Percentiles rank a stretch among this genome's conserved stretches.
phyloP scores from a whole-genome alignment of 192 early-diverging fungal species.

The Thamnidium elegans region DNA sequence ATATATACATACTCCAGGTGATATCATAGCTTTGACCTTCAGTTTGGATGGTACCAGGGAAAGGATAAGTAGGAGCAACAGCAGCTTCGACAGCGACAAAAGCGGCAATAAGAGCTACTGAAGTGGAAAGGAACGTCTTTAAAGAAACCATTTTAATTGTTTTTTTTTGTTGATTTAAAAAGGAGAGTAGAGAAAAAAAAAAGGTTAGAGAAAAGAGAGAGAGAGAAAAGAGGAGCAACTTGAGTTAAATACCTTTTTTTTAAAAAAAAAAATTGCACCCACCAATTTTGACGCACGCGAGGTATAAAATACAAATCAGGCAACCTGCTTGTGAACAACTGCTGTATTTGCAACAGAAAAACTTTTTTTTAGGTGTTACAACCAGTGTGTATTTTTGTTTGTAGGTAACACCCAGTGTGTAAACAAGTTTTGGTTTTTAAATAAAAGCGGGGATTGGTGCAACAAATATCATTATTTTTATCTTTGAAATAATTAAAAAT shows the following conservation, averaged over 20 bases:
- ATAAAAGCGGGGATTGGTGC: slow-evolving; percentile 3
- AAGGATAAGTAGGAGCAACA: slow-evolving; percentile 28
- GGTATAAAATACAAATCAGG: slow-evolving; percentile 7
- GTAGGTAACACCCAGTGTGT: too few relatives aligned
- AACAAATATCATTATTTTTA: not conserved
- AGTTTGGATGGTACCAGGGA: slow-evolving; percentile 25
- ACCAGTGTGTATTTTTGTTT: too few relatives aligned
- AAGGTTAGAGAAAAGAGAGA: not conserved
- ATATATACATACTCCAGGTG: slow-evolving; percentile 27
- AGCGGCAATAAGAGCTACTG: slow-evolving; percentile 18
- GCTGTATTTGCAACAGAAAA: not conserved
- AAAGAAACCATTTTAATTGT: slow-evolving; percentile 7
- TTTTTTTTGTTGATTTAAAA: not conserved
- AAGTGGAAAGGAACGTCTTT: slow-evolving; percentile 1
- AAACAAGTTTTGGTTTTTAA: slow-evolving; percentile 3
- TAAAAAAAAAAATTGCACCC: not conserved
- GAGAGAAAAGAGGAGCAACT: not conserved
- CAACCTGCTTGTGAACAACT: slow-evolving; percentile 1
- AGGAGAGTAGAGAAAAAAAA: slow-evolving; percentile 3
- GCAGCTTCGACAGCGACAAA: slow-evolving; percentile 15
- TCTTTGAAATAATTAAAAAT: not conserved
- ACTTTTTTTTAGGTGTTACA: slow-evolving; percentile 2
- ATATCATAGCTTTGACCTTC: slow-evolving; percentile 21
- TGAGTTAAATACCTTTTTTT: too few relatives aligned
- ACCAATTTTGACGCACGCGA: slow-evolving; percentile 1